These are phyloP conservation scores for Talaromyces borbonicus DNA, from an alignment of 495 filamentous ascomycete genomes.

Conservation along the genomic window DNA sequence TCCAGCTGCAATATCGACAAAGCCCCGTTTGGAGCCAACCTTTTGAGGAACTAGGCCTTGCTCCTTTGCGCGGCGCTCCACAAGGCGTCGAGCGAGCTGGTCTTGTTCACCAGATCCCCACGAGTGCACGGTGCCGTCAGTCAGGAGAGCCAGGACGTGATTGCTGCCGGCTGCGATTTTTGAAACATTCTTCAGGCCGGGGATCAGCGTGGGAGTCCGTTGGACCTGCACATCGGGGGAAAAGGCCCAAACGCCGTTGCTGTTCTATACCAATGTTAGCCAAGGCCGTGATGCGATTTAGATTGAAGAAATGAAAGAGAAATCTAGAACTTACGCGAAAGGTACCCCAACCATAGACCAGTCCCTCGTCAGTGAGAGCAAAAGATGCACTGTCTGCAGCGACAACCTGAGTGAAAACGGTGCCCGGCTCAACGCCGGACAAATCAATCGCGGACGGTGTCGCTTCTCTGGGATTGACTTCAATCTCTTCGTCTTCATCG, in stretches of 20 bases:
- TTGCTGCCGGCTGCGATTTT: conserved; percentile 54
- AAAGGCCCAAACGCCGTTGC: conserved; percentile 67
- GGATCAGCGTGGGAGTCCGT: conserved; percentile 35
- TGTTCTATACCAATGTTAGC: conserved; percentile 29
- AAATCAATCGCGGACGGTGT: conserved; percentile 42
- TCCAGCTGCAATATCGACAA: conserved; percentile 48
- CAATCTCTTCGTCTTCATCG: conserved; percentile 39
- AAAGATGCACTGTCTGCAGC: conserved; percentile 57
- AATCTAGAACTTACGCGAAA: conserved; percentile 43
- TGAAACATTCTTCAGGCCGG: conserved; percentile 51
- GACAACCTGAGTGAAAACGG: conserved; percentile 46
- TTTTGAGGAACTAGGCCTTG: conserved; percentile 48
- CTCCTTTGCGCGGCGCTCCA: conserved; percentile 50
- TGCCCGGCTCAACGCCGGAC: conserved; percentile 39
- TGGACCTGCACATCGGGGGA: conserved; percentile 27
- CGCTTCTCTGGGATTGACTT: conserved; percentile 49
- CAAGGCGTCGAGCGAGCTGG: conserved; percentile 63
- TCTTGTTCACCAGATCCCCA: conserved; percentile 68
- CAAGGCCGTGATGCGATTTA: background rate
- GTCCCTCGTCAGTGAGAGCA: conserved; percentile 52
- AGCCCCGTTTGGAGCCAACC: conserved; percentile 48
- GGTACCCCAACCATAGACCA: conserved; percentile 64
- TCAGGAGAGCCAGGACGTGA: conserved; percentile 61
- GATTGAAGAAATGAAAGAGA: background rate
- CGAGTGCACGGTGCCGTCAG: conserved; percentile 52